Percentiles rank a stretch among this genome's conserved stretches.
These are phyloP conservation scores for Nicotiana attenuata DNA, from an alignment of 257 asterid species.

Conservation along the genomic window DNA sequence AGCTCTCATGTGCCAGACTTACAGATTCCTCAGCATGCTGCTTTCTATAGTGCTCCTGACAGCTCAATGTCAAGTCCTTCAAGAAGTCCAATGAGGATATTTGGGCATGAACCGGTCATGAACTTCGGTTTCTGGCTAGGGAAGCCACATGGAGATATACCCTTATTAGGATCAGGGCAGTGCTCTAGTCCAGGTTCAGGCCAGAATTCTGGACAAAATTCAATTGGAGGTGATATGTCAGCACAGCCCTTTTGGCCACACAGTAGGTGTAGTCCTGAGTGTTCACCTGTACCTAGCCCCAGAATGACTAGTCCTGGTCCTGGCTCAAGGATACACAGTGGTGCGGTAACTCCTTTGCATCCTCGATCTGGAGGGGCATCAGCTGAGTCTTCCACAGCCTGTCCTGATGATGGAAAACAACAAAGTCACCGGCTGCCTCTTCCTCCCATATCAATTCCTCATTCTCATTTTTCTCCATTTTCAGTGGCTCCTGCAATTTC, in stretches of 20 bases:
- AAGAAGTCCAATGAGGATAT: slow-evolving; percentile 73
- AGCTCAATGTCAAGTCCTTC: slow-evolving; percentile 64
- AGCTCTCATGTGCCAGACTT: slow-evolving; percentile 26
- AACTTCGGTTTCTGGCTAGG: slow-evolving; percentile 52
- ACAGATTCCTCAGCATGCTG: slow-evolving; percentile 28
- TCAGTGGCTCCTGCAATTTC: slow-evolving; percentile 83
- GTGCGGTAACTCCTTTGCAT: slow-evolving; percentile 96
- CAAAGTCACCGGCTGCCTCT: slow-evolving; percentile 85
- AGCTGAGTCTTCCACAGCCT: slow-evolving; percentile 51
- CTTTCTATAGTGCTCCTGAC: slow-evolving; percentile 27
- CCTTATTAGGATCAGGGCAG: slow-evolving; percentile 82
- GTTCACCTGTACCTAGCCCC: slow-evolving; percentile 88
- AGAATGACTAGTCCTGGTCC: slow-evolving; percentile 94
- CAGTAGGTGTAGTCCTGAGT: slow-evolving; percentile 89
- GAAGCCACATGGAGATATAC: slow-evolving; percentile 54
- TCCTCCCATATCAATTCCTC: slow-evolving; percentile 60
- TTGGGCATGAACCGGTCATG: slow-evolving; percentile 55
- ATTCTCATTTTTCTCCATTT: slow-evolving; percentile 59
- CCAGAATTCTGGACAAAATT: slow-evolving; percentile 93
- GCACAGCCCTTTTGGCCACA: slow-evolving; percentile 83
- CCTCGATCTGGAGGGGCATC: slow-evolving; percentile 74
- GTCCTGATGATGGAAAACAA: slow-evolving; percentile 78
- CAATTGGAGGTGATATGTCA: slow-evolving; percentile 90
- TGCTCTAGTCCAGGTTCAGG: slow-evolving; percentile 99
- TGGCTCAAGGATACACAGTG: slow-evolving; percentile 91